A percentile compares a stretch with the other conserved stretches of the same genome.
Evolutionary conservation across 441 rosid species (phyloP).

Genomic region (Syzygium syzygioides): DNA sequence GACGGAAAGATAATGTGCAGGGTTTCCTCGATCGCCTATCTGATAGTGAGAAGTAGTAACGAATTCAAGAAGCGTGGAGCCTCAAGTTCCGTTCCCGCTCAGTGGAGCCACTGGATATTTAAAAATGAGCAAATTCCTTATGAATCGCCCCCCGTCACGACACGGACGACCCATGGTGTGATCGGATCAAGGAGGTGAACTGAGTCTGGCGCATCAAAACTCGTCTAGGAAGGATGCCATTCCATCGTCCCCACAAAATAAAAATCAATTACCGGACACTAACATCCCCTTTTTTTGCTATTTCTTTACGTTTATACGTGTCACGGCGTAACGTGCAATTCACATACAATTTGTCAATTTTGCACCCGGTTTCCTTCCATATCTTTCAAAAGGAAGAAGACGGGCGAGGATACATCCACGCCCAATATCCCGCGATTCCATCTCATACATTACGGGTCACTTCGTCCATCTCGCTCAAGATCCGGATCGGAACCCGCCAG

Average conservation of each 20-base stretch:
- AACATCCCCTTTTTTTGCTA: rapidly evolving
- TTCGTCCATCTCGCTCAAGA: not conserved
- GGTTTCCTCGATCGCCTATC: not conserved
- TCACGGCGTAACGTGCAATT: rapidly evolving
- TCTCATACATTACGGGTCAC: not conserved
- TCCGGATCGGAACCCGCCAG: not conserved
- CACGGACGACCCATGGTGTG: rapidly evolving
- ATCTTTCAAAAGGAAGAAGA: not conserved
- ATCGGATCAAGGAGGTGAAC: not conserved
- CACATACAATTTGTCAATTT: not conserved
- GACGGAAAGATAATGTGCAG: not conserved
- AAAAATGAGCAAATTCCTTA: not conserved
- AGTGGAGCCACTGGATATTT: not conserved
- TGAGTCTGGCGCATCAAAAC: not conserved
- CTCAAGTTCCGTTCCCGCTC: not conserved
- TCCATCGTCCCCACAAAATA: not conserved
- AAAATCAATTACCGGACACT: not conserved
- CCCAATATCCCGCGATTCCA: not conserved
- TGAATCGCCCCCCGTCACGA: not conserved
- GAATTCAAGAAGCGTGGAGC: too few relatives aligned
- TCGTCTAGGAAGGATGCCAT: not conserved
- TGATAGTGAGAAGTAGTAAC: not conserved
- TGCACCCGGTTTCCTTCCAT: too few relatives aligned
- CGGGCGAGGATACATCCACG: not conserved
- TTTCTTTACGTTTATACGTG: not conserved